Percentiles rank a stretch among this genome's conserved stretches.
Conservation (phyloP, 768 basidiomycete genomes). For the Pleurotus eryngii region DNA sequence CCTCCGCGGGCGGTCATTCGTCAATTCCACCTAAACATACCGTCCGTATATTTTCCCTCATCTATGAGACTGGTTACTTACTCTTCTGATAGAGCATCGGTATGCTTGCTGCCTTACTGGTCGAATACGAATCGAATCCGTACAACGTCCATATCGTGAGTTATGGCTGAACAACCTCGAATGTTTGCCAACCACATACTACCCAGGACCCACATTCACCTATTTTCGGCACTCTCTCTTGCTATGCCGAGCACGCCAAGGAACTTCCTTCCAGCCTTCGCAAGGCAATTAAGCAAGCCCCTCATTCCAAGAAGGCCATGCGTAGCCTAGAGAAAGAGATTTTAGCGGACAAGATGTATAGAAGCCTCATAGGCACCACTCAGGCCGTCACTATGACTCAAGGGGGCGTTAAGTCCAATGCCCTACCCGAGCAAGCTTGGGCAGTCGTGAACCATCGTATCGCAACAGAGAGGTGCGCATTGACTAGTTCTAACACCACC, state of each 20-base stretch:
- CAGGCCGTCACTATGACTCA: constrained; percentile 72
- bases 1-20: constrained; percentile 79
- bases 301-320: constrained; percentile 48
- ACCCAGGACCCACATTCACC: constrained; percentile 52
- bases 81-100: constrained; percentile 63
- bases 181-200: neutral
- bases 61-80: neutral
- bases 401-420: constrained; percentile 74
- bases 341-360: constrained; percentile 33
- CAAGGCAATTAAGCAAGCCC: constrained; percentile 43
- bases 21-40: constrained; percentile 83
- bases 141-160: constrained; percentile 47
- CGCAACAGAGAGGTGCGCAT: constrained; percentile 49
- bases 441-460: constrained; percentile 75
- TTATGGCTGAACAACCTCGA: neutral
- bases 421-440: constrained; percentile 71
- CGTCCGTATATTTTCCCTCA: constrained; percentile 28
- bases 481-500: neutral
- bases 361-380: constrained; percentile 61
- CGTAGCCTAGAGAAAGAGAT: constrained; percentile 46
- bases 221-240: constrained; percentile 59
- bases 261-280: constrained; percentile 47
- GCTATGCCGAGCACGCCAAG: constrained; percentile 60
- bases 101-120: constrained; percentile 68
- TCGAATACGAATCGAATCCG: constrained; percentile 67